Evolutionary conservation across 225 moss, liverwort and hornwort genomes (phyloP), one percentile per base, ranked within the genome.

Genomic region (Neckera pumila): DNA sequence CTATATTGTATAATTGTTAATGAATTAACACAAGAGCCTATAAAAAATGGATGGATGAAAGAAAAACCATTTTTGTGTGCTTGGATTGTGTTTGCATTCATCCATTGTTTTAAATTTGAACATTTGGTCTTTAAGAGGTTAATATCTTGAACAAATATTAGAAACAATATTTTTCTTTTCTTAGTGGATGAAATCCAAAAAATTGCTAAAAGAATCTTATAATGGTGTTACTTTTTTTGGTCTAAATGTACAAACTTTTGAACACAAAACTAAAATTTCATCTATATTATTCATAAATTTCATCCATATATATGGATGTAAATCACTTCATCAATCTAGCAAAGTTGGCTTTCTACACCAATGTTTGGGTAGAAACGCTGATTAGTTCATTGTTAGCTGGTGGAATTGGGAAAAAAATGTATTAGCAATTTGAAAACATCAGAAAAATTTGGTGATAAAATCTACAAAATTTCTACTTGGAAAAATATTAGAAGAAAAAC

Each of bases 151-250:
- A 72, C 3, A 6, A 43, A 27, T 42, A 72, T 73, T 31, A 47
- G 7, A 18, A 1, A 45, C 2, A 1, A 31, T 11, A 18, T 3
- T 31, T 28, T 13, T 2, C 1, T 2, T 28, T 45, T 30, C 0
- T 10, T 17, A 45, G 10, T 28, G 1, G 2, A 47, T 7, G 2
- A 17, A 30, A 11, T 1, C 6, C 10, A 27, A 18, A 47, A 49
- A 47, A 19, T 31, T 74, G 12, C 31, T 74, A 7, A 19, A 47
- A 38, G 2, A 43, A 18, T 74, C 12, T 47, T 47, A 12, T 2
- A 1, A 12, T 47, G 11, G 31, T 47, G 0, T 30, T 10, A 30
- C 18, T 45, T 3, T 15, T 74, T 74, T 74, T 13, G 17, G 0
- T 18, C 0, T 2, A 0, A 7, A 17, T 45, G 2, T 17, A 28